These are phyloP conservation scores for Puccinellia tenuiflora DNA, from an alignment of 176 grass and related monocot genomes.

Conservation along the genomic window DNA sequence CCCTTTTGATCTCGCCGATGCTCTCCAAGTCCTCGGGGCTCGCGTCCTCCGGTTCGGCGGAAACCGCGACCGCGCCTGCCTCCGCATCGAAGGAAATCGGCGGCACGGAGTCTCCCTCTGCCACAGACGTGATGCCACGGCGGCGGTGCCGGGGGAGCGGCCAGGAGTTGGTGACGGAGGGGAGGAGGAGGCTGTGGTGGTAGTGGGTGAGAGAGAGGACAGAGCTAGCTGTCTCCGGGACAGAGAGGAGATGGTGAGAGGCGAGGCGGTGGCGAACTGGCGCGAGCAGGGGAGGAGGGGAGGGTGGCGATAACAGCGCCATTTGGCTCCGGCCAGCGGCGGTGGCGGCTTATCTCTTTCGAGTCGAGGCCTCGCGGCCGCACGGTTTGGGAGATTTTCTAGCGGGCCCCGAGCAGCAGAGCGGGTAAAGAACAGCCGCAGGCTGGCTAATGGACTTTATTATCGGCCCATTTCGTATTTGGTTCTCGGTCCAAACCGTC, in stretches of 20 bases:
- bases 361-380: conserved; percentile 10
- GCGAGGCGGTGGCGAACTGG: conserved; percentile 7
- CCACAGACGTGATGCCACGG: background rate
- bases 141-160: background rate
- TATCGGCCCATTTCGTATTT: too few relatives aligned
- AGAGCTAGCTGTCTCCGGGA: background rate
- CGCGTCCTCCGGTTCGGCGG: conserved; percentile 34
- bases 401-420: background rate
- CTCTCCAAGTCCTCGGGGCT: conserved; percentile 61
- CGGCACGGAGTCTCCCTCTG: background rate
- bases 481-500: too few relatives aligned
- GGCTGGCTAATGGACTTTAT: too few relatives aligned
- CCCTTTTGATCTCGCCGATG: conserved; percentile 55
- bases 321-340: conserved; percentile 44
- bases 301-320: conserved; percentile 30
- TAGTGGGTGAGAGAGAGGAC: background rate
- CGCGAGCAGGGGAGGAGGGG: background rate
- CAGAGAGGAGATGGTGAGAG: background rate
- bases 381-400: conserved; percentile 16
- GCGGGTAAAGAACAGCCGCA: background rate
- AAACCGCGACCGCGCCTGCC: background rate
- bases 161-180: background rate
- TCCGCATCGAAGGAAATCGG: conserved; percentile 19
- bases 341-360: conserved; percentile 38
- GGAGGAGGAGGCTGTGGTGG: conserved; percentile 4